Evolutionary conservation across 257 asterid genomes (phyloP), one percentile per base, ranked within the genome.

Genomic region (Solanum neorickii): DNA sequence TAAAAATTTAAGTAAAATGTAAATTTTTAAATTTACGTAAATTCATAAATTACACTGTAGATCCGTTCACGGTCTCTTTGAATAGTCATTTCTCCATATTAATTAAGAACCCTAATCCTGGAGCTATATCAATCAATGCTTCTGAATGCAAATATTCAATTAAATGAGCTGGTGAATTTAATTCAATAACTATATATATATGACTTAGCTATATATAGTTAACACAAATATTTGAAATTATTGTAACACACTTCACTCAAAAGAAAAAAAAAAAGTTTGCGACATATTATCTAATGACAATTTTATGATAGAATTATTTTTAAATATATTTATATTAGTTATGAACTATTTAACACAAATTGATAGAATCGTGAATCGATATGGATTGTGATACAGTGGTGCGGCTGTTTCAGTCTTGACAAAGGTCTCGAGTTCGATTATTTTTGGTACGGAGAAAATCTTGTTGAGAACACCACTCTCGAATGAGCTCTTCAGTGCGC

Each of bases 101-200:
- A 83, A 87, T 87, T 85, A 86, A 87, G 73, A 80, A 47, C 44
- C 78, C 87, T 88, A 87, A 90, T 90, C 33, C 91, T 90, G 87
- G 72, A 82, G 88, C 84, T 88, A 83, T 62, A 88, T 62, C 78
- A 86, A 70, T 89, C 49, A 88, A 87, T 88, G 90, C 91, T 31
- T 10, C 65, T 42, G 14, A n/a, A 82, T 86, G 84, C 70, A 84
- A 87, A 70, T 33, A 70, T 70, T 69, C 42, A 85, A 85, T 86
- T 86, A 86, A 86, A 86, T 90, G 90, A 83, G 83, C 1, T 76
- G 84, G 84, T 86, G 87, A 68, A 68, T 88, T 84, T 87, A 83
- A 76, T 90, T 46, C 86, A 74, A 33, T 33, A 33, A 4, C 35
- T 33, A 33, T 33, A 33, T 33, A 4, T 33, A 33, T n/a, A 39